A percentile compares a stretch with the other conserved stretches of the same genome.
Conservation (phyloP, 75 land plant species). For the Cunninghamia lanceolata region DNA sequence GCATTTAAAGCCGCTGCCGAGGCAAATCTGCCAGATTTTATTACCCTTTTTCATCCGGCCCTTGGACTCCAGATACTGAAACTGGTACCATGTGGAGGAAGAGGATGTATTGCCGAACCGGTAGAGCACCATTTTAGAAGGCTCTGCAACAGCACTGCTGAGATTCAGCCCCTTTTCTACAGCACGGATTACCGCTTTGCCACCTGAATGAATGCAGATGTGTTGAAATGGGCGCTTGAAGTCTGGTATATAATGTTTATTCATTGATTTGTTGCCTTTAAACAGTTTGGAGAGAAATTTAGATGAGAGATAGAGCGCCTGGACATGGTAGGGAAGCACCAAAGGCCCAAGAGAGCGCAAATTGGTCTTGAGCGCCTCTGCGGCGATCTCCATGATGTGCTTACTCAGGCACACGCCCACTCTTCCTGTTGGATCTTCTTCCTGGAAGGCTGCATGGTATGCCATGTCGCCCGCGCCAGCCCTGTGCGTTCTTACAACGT, state of each 20-base stretch:
- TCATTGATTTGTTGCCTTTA: neutral
- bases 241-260: conserved; percentile 18
- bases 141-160: conserved; percentile 12
- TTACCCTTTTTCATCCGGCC: conserved; percentile 49
- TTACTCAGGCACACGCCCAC: conserved; percentile 45
- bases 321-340: conserved; percentile 35
- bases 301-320: conserved; percentile 16
- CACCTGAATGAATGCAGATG: conserved; percentile 33
- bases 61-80: conserved; percentile 67
- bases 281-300: conserved; percentile 7
- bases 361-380: conserved; percentile 31
- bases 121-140: conserved; percentile 37
- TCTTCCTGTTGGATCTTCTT: conserved; percentile 43
- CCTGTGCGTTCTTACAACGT: conserved; percentile 52
- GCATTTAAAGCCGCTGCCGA: conserved; percentile 69
- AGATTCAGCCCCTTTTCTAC: conserved; percentile 20
- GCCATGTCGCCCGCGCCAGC: conserved; percentile 32
- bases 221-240: conserved; percentile 33
- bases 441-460: conserved; percentile 33
- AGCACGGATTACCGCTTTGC: conserved; percentile 26
- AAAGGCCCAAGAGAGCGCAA: conserved; percentile 30
- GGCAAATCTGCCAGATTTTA: conserved; percentile 61
- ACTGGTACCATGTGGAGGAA: conserved; percentile 80
- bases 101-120: conserved; percentile 82
- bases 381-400: conserved; percentile 49